These are phyloP conservation scores for Orbilia javanica DNA, from an alignment of 2,329 filamentous ascomycete species.

Conservation along the genomic window DNA sequence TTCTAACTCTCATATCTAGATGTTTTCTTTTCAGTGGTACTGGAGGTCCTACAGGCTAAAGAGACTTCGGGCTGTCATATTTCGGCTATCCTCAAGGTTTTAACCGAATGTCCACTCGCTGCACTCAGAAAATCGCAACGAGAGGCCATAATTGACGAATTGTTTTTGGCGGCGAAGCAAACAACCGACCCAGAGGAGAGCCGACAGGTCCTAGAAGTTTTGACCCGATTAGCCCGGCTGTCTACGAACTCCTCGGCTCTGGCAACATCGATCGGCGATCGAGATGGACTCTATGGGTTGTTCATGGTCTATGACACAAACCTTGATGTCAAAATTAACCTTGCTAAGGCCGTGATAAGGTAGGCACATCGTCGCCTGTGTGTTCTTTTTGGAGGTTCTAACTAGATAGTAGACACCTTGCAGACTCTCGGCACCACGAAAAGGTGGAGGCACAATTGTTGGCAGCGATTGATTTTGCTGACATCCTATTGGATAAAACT, in stretches of 20 bases:
- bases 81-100: slow-evolving; percentile 16
- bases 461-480: slow-evolving; percentile 20
- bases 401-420: slow-evolving; percentile 24
- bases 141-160: slow-evolving; percentile 20
- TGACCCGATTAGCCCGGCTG: slow-evolving; percentile 24
- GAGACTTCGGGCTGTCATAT: background rate
- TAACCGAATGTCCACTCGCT: slow-evolving; percentile 26
- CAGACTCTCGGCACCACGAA: slow-evolving; percentile 38
- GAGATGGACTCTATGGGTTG: slow-evolving; percentile 25
- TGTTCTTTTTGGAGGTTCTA: background rate
- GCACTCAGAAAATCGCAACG: slow-evolving; percentile 36
- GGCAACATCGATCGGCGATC: slow-evolving; percentile 6
- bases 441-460: slow-evolving; percentile 24
- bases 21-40: slow-evolving; percentile 21
- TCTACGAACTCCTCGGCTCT: slow-evolving; percentile 45
- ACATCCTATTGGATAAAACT: background rate
- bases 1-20: slow-evolving; percentile 6
- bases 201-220: background rate
- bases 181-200: background rate
- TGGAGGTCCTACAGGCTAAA: slow-evolving; percentile 1
- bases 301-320: background rate
- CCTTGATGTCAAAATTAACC: slow-evolving; percentile 12
- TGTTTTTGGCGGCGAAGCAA: slow-evolving; percentile 15
- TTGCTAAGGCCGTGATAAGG: slow-evolving; percentile 27
- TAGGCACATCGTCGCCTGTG: background rate